These are phyloP conservation scores for Boletus insuetus DNA, from an alignment of 768 basidiomycete genomes.

Conservation along the genomic window DNA sequence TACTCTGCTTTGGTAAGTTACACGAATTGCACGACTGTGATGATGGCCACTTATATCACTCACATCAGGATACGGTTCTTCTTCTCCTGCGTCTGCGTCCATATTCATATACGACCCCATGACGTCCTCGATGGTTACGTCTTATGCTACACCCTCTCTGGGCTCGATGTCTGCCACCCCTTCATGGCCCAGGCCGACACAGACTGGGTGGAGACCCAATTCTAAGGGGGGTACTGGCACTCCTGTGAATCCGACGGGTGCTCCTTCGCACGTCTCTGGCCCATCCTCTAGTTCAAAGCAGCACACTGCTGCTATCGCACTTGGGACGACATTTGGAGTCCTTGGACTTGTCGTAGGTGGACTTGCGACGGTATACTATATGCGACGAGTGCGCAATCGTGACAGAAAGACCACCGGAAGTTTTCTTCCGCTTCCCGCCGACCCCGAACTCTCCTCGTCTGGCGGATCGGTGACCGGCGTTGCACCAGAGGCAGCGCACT, in stretches of 20 bases:
- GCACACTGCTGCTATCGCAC: conserved; percentile 46
- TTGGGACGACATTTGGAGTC: conserved; percentile 62
- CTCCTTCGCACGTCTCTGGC: conserved; percentile 16
- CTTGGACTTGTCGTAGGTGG: conserved; percentile 50
- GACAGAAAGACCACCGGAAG: neutral
- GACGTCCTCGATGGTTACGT: conserved; percentile 38
- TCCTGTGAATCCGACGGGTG: conserved; percentile 4
- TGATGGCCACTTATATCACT: conserved; percentile 15
- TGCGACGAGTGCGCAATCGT: conserved; percentile 33
- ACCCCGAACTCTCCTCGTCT: conserved; percentile 14
- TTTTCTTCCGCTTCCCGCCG: conserved; percentile 23
- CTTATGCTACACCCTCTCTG: conserved; percentile 37
- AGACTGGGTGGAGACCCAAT: conserved; percentile 24
- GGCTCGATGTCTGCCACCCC: conserved; percentile 28
- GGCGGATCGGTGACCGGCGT: conserved; percentile 3
- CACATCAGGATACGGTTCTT: conserved; percentile 30
- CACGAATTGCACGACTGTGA: neutral
- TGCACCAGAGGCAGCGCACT: conserved; percentile 3
- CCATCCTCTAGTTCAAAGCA: conserved; percentile 18
- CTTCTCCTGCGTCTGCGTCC: conserved; percentile 44
- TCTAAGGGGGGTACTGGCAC: conserved; percentile 7
- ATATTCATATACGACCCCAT: conserved; percentile 50
- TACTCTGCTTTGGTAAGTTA: conserved; percentile 76
- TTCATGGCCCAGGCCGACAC: conserved; percentile 36
- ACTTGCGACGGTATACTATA: conserved; percentile 42